Base-by-base conservation (phyloP, 2,329 filamentous ascomycete genomes). In the Pezicula carpinea region DNA sequence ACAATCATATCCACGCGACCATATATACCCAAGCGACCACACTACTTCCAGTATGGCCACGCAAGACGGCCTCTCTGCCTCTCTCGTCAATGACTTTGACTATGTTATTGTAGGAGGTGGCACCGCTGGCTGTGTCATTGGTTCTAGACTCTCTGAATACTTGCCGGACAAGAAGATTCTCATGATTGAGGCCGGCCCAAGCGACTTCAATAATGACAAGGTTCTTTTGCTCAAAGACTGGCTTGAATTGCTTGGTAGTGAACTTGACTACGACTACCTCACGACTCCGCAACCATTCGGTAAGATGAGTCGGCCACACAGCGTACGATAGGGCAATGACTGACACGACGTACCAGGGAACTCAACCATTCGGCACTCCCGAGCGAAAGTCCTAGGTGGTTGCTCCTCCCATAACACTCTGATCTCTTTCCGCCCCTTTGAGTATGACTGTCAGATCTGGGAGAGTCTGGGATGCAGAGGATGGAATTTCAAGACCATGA, bases 341-440 rank as follows among this genome's bases (percentile, higher is more conserved):
- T 56, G 35, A 58, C 42, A 18, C 19, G 48, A 49, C 22, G 22
- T 54, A 52, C 57, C 69, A 79, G 89, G 89, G 64, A 96, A 96
- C 75, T 93, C 87, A 47, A 79, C 89, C 71, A 95, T 96, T 71
- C 83, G 89, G 55, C 90, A 95, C 73, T 95, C 90, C 13, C 85
- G 90, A 53, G 90, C 90, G 54, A 95, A 95, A 74, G 89, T 96
- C 33, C 79, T 96, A 23, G 90, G 90, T 57, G 90, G 90, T 56
- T 96, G 90, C 76, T 95, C 89, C 38, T 92, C 87, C 50, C 90
- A 95, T 77, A 96, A 96, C 71, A 95, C 90, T 17, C 76, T 95
- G 60, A 95, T 96, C 67, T 93, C 87, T 15, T 95, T 95, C 79
- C 82, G 89, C 21, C 89, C 90, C 6, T 95, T 95, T 64, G 82